Evolutionary conservation across 148 eudicot species (phyloP), one percentile per base, ranked within the genome.

Genomic region (Talinum fruticosum): DNA sequence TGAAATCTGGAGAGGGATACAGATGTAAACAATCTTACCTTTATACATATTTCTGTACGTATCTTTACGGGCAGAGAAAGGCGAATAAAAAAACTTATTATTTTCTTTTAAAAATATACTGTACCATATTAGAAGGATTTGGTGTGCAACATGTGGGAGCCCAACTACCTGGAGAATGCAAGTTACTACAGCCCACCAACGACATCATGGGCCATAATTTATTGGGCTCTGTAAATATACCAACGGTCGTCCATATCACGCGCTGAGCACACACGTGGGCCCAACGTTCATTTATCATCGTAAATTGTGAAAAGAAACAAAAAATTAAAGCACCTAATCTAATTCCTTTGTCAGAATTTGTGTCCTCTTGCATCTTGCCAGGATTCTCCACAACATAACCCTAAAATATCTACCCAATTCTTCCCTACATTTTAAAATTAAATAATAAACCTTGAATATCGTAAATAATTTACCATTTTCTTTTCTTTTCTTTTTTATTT

Each of bases 241-340:
- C 24, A 75, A 75, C 77, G 77, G 77, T 61, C 30, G 77, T 61
- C 77, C 76, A 33, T 37, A 24, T 35, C 33, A 75, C 53, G 69
- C 69, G 77, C 77, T 75, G 77, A 37, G 34, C 34, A 16, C 15
- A 62, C 77, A 75, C 54, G 53, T 61, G 69, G 47, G 69, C 77
- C 54, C 28, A 61, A 59, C 69, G 77, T 62, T 59, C 23, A 75
- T 23, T 16, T 36, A 19, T 57, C 68, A 61, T 74, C 1, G 66
- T 33, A n/a, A 59, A 10, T 26, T 33, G 75, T 24, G 77, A 3
- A 12, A 59, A 24, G n/a, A 2, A 59, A 41, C 47, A 51, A 51
- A 23, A n/a, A 26, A 23, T n/a, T 59, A 74, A 59, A 23, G 5
- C 23, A 13, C 67, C 51, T 36, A 61, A 64, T 64, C 77, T 6